These are phyloP conservation scores for Cyphellophora europaea DNA, from an alignment of 2,329 filamentous ascomycete species.

Conservation along the genomic window DNA sequence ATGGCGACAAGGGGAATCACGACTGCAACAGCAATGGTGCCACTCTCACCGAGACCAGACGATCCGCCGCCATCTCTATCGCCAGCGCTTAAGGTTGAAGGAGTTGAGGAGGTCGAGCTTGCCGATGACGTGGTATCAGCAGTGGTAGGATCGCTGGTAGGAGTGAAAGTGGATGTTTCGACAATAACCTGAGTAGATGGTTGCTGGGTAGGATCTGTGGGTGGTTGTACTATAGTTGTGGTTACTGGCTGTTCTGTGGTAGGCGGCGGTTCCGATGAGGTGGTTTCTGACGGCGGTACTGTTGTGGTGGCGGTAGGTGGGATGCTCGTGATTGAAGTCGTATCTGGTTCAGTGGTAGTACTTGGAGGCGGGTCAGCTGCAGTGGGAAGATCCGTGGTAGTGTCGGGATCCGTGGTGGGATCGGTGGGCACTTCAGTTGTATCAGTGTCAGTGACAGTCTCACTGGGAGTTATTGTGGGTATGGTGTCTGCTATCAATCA, in stretches of 20 bases:
- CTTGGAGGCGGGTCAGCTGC: constrained; percentile 1
- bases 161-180: constrained; percentile 20
- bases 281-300: constrained; percentile 13
- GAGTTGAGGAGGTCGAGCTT: constrained; percentile 14
- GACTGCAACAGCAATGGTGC: constrained; percentile 83
- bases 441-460: constrained; percentile 1
- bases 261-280: too few species aligned
- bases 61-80: constrained; percentile 16
- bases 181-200: constrained; percentile 18
- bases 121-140: constrained; percentile 13
- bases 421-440: neutral
- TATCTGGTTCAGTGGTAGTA: constrained; percentile 7
- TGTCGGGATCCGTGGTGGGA: neutral
- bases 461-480: too few species aligned
- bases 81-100: constrained; percentile 16
- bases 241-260: too few species aligned
- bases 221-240: constrained; percentile 14
- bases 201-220: constrained; percentile 8
- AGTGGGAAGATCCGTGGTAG: constrained; percentile 2
- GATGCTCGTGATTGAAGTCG: constrained; percentile 8
- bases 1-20: constrained; percentile 83
- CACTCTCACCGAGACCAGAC: constrained; percentile 36
- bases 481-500: too few species aligned
- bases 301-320: constrained; percentile 19
- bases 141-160: constrained; percentile 20